Base-by-base conservation (phyloP, 495 filamentous ascomycete species). In the Echria macrotheca region DNA sequence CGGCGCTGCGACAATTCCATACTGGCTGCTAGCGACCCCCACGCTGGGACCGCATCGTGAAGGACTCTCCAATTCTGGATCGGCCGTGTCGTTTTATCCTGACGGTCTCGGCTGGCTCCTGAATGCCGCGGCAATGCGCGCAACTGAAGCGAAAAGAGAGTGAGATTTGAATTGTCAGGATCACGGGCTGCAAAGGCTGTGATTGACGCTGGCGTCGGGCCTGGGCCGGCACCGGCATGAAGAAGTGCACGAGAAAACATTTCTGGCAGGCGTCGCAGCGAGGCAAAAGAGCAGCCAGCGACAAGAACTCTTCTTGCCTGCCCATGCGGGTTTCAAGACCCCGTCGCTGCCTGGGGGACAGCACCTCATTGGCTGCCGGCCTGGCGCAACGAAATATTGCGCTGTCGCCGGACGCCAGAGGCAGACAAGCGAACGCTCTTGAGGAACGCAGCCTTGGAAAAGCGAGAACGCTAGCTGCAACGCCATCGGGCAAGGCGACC, bases 31-130 rank as follows among this genome's bases (percentile, higher is more conserved):
- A 25, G 15, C n/a, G 53, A 58, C 55, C 55, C 55, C 50, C 51
- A 54, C 55, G 51, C 40, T 17, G 24, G 31, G 33, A 12, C 38
- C 40, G 24, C 26, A 47, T 47, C 26, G 43, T 40, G 43, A 49
- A 40, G 44, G 45, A 28, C 32, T 56, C n/a, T n/a, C n/a, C n/a
- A n/a, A n/a, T n/a, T n/a, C 44, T 52, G 35, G 38, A 44, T 18
- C 39, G 49, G 22, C 48, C 53, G 44, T 56, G 31, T 33, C 36
- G 49, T 53, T 56, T 57, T 57, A 61, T 50, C 58, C 55, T 57
- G 49, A 29, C 39, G 33, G 39, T 53, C 38, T 28, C 42, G 46
- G 41, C 32, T 47, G 40, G 46, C 49, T 53, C 46, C 41, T 53
- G 41, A 47, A 49, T 41, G 25, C 28, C 32, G 43, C 56, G 50